Evolutionary conservation across 805 yeast species (phyloP).

Genomic region (Ogataea philodendri): DNA sequence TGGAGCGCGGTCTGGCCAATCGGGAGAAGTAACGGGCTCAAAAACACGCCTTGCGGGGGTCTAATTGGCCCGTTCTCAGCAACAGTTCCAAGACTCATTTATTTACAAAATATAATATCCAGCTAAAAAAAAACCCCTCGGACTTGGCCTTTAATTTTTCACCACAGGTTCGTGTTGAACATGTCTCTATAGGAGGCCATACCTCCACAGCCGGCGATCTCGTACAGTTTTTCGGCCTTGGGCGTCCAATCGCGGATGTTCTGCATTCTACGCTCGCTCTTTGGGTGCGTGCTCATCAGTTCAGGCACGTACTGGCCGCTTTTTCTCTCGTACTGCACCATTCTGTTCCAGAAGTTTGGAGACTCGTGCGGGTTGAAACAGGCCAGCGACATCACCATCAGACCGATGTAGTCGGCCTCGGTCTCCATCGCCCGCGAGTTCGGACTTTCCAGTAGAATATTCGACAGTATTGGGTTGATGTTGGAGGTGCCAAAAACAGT

Average conservation of each 20-base stretch:
- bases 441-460: conserved; percentile 67
- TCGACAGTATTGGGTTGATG: conserved; percentile 51
- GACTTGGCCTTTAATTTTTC: not conserved
- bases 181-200: conserved; percentile 11
- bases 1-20: conserved; percentile 45
- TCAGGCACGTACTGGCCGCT: conserved; percentile 44
- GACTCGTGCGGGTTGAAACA: conserved; percentile 82
- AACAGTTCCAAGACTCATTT: conserved; percentile 2
- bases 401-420: conserved; percentile 94
- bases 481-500: conserved; percentile 58
- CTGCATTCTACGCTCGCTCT: conserved; percentile 65
- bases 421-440: conserved; percentile 91
- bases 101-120: conserved; percentile 4
- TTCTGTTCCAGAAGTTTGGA: conserved; percentile 75
- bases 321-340: conserved; percentile 53
- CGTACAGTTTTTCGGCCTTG: conserved; percentile 46
- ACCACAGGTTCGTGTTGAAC: conserved; percentile 15
- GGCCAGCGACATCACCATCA: conserved; percentile 86
- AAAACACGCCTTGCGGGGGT: not conserved
- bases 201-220: conserved; percentile 39
- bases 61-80: not conserved
- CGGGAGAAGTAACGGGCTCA: conserved; percentile 32
- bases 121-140: no score
- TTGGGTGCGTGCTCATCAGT: conserved; percentile 86
- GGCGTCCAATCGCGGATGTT: conserved; percentile 71